These are phyloP conservation scores for Trichoderma polysporum DNA, from an alignment of 2,329 filamentous ascomycete genomes.

Conservation along the genomic window DNA sequence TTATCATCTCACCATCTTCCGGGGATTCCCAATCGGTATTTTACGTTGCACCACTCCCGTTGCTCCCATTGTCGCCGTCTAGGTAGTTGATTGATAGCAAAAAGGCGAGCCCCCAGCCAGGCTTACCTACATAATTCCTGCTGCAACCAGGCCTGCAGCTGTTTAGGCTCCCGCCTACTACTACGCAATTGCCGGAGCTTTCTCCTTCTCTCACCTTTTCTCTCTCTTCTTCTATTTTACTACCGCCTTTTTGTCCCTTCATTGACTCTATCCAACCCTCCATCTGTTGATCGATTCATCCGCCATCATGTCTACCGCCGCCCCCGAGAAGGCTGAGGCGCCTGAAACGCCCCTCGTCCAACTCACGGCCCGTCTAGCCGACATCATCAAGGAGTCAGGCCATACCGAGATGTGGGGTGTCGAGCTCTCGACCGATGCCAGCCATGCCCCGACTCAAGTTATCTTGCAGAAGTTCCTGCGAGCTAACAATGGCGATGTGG, in stretches of 20 bases:
- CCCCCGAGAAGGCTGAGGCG: slow-evolving; percentile 22
- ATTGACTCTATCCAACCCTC: not conserved
- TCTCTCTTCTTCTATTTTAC: not conserved
- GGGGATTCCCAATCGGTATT: not conserved
- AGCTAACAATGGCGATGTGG: slow-evolving; percentile 76
- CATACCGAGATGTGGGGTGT: slow-evolving; percentile 89
- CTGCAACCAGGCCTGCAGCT: not conserved
- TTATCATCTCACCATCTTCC: not conserved
- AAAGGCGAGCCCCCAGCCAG: not conserved
- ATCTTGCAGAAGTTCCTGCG: slow-evolving; percentile 92
- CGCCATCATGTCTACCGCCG: slow-evolving; percentile 30
- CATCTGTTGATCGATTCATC: not conserved
- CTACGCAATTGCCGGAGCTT: not conserved
- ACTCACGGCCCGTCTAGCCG: slow-evolving; percentile 58
- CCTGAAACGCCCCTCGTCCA: slow-evolving; percentile 46
- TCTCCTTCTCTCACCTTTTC: no score
- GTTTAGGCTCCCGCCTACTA: not conserved
- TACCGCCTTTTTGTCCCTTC: not conserved
- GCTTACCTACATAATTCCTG: not conserved
- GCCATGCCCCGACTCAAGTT: slow-evolving; percentile 73
- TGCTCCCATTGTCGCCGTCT: not conserved
- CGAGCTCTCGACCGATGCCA: slow-evolving; percentile 51
- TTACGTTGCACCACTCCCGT: slow-evolving; percentile 1
- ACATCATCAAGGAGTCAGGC: slow-evolving; percentile 55
- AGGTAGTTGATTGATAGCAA: not conserved